Base-by-base conservation (phyloP, 2,329 filamentous ascomycete genomes). In the Claviceps quebecensis region DNA sequence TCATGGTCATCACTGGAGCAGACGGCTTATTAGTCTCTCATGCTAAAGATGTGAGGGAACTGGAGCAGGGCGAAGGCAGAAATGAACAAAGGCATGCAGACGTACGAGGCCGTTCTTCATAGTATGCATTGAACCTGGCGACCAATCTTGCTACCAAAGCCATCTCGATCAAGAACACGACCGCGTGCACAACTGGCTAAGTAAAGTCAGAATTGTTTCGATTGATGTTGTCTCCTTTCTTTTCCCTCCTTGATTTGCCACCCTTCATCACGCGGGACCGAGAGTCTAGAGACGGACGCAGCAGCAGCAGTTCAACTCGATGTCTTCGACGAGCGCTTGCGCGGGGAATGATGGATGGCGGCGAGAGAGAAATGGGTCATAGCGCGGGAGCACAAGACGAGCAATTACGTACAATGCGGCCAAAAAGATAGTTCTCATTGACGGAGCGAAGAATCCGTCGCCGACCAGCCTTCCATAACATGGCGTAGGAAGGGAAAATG, bases 101-200 rank as follows among this genome's bases (percentile, higher is more conserved):
- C 77, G 58, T 75, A 90, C 86, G 74, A 63, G 91, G 93, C 63
- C 87, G 86, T 64, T 89, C 83, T 58, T 87, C 84, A 78, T 97
- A 98, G 72, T 94, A 95, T 58, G 81, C 78, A 70, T 95, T 96
- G 76, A 95, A 98, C 65, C 88, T 87, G 60, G 87, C 79, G 45
- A 84, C 83, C 51, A 98, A 73, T 57, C 93, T 78, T 58, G 84
- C 86, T 56, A 91, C 79, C 67, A 95, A 82, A 53, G 81, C 82
- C 81, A 97, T 87, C 70, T 98, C 86, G 69, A 95, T 77, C 45
- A 96, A 67, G 66, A 95, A 86, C 56, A 96, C 78, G 62, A 94
- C 74, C 54, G 82, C 75, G 72, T 97, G 89, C 53, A 97, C 73
- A 51, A 97, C 74, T 61, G 93, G 91, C 93, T 97, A 67, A 57